A percentile compares a stretch with the other conserved stretches of the same genome.
These are phyloP conservation scores for Collariella sp. DNA, from an alignment of 495 filamentous ascomycete genomes.

Conservation along the genomic window DNA sequence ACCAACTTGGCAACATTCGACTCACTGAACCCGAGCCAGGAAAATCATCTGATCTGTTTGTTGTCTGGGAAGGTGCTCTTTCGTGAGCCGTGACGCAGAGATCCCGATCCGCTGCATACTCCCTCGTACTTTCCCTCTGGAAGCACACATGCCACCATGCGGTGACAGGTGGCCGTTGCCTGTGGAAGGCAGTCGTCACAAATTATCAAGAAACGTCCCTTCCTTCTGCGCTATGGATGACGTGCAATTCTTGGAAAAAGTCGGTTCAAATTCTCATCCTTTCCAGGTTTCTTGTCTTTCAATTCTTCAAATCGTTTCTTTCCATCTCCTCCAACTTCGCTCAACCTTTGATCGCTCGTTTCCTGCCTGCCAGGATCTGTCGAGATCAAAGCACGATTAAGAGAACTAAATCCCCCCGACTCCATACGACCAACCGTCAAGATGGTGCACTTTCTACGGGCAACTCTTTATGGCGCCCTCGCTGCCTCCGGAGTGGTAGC, in stretches of 20 bases:
- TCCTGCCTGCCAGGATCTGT: too few species aligned
- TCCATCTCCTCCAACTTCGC: too few species aligned
- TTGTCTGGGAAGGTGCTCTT: neutral
- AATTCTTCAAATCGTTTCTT: too few species aligned
- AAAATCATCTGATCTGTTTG: too few species aligned
- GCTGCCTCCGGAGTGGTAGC: neutral
- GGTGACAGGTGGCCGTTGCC: neutral
- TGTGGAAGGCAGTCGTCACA: neutral
- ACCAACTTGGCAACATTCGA: too few species aligned
- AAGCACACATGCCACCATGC: neutral
- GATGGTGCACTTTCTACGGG: neutral
- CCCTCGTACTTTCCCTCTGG: conserved; percentile 3
- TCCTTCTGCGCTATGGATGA: neutral
- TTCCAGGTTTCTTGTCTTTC: neutral
- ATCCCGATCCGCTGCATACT: neutral
- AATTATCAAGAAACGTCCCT: conserved; percentile 2
- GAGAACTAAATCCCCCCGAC: too few species aligned
- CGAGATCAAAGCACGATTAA: too few species aligned
- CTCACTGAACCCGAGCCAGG: too few species aligned
- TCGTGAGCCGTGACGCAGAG: neutral
- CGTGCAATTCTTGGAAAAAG: neutral
- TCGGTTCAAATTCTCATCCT: too few species aligned
- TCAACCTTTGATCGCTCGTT: too few species aligned
- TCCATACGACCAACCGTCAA: too few species aligned
- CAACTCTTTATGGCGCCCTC: neutral